Base-by-base conservation (phyloP, 2,329 filamentous ascomycete species). In the Hymenotorrendiella dingleyae region DNA sequence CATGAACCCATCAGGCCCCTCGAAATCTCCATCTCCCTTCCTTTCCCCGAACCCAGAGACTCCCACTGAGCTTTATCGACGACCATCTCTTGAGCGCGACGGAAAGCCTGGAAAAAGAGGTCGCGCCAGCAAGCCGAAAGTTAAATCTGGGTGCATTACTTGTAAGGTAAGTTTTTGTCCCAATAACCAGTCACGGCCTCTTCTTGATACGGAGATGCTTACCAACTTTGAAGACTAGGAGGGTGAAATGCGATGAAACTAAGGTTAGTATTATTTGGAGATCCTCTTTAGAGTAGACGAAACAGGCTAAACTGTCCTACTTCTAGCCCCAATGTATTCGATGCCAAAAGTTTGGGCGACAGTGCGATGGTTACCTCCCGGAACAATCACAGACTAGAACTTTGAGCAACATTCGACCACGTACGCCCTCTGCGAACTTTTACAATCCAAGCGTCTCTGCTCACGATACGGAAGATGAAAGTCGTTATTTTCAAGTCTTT, bases 221-320 rank as follows among this genome's bases (percentile, higher is more conserved):
- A 35, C 50, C 45, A 44, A 46, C 49, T 43, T 38, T 39, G 26
- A 21, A 54, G 61, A 67, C 72, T 52, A 68, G 78, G 49, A 70
- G 76, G 42, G 80, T 84, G 47, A 84, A 84, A 59, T 84, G 80
- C 59, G 80, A 82, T 57, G 80, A 84, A 28, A 37, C 35, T 6
- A 43, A 37, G 26, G 30, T n/a, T n/a, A n/a, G n/a, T n/a, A n/a
- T n/a, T n/a, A n/a, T n/a, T n/a, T n/a, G n/a, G n/a, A n/a, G n/a
- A n/a, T n/a, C n/a, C n/a, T n/a, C n/a, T n/a, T n/a, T n/a, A n/a
- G n/a, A n/a, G n/a, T n/a, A 33, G 61, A 67, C 61, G 48, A 76
- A 78, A 40, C 80, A n/a, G n/a, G n/a, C n/a, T n/a, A n/a, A n/a
- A n/a, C n/a, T n/a, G n/a, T n/a, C n/a, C n/a, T n/a, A n/a, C n/a